Percentiles rank a stretch among this genome's conserved stretches.
Conservation (phyloP, 148 eudicot genomes). For the Nyssa sinensis region DNA sequence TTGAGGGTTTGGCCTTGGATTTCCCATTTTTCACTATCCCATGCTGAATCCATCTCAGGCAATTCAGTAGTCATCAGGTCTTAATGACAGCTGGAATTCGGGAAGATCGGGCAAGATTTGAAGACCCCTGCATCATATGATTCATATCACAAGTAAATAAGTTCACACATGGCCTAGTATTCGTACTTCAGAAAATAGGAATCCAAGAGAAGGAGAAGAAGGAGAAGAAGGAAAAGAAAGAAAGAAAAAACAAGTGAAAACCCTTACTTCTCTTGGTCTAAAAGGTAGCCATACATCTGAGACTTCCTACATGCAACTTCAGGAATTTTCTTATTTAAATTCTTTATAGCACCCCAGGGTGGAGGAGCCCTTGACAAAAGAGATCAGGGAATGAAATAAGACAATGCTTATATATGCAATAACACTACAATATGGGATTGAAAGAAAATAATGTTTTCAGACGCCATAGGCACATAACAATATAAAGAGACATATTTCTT, state of each 20-base stretch:
- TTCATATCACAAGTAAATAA: neutral
- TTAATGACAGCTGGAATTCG: constrained; percentile 78
- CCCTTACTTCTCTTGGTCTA: constrained; percentile 82
- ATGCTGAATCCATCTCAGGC: constrained; percentile 54
- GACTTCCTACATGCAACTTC: constrained; percentile 74
- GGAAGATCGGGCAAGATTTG: constrained; percentile 80
- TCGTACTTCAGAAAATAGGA: neutral
- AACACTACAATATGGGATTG: too few relatives aligned
- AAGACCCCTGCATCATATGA: constrained; percentile 54
- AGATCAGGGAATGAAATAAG: constrained; percentile 4
- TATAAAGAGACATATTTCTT: neutral
- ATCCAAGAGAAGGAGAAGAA: neutral
- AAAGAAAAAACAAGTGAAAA: neutral
- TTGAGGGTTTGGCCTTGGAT: constrained; percentile 54
- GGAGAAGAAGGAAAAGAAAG: neutral
- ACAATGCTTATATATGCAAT: neutral
- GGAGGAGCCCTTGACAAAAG: constrained; percentile 63
- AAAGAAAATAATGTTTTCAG: too few relatives aligned
- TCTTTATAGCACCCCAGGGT: constrained; percentile 81
- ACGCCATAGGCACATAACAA: neutral
- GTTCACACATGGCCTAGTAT: neutral
- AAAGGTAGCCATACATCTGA: constrained; percentile 67
- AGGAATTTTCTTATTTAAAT: constrained; percentile 67
- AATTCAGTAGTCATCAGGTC: constrained; percentile 83
- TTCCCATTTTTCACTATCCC: constrained; percentile 63